Evolutionary conservation across 371 early-diverging fungal genomes (phyloP), one percentile per base, ranked within the genome.

Genomic region (Zychaea mexicana): DNA sequence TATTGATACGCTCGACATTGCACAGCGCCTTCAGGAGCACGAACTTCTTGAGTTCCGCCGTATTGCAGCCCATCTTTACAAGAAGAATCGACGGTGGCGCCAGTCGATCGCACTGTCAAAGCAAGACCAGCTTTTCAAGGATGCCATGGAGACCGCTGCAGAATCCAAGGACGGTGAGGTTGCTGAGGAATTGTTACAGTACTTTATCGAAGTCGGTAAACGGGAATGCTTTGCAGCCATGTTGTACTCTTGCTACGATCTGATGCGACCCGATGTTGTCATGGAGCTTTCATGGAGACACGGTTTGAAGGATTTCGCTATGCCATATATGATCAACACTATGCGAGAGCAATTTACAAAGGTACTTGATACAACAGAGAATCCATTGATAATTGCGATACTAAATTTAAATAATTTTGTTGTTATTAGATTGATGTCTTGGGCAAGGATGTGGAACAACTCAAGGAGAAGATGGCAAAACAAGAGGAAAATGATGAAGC

Each of bases 71-170:
- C 94, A 94, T 62, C 79, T 98, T 53, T 98, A 96, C 88, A 94
- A 88, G 88, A 90, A 83, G 66, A 96, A 95, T 87, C 91, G 93
- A 77, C 90, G 95, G 65, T 98, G 96, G 96, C 87, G 89, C 74
- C 94, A 97, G 77, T 95, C 97, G 15, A 90, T 98, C 74, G 86
- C 88, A 12, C 83, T 98, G 60, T 97, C 96, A 21, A 97, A 97
- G 86, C 90, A 94, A 78, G 98, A 98, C 72, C 84, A 90, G 59
- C 88, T 97, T 42, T 97, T 90, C 86, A 95, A 94, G 86, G 99
- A 98, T 71, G 96, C 97, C 3, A 97, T 98, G 91, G 95, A 96
- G 56, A 96, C 98, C 1, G 99, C 97, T 9, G 91, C 92, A 7
- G 92, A 89, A 66, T 94, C 95, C 13, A 87, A 85, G 55, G 93